These are phyloP conservation scores for Neocatenulostroma microsporum DNA, from an alignment of 2,329 filamentous ascomycete species.

Conservation along the genomic window DNA sequence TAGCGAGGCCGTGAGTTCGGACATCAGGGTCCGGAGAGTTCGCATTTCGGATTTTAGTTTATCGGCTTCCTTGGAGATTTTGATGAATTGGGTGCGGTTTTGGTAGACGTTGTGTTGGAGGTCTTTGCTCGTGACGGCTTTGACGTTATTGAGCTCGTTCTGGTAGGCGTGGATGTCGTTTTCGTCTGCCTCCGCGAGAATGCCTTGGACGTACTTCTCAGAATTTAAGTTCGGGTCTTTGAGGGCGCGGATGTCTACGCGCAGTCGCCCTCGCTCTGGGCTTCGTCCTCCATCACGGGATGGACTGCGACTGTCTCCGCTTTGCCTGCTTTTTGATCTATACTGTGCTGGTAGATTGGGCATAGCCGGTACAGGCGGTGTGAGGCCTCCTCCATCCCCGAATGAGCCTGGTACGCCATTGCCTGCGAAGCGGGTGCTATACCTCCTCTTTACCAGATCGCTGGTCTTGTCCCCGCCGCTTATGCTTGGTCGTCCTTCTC, in stretches of 20 bases:
- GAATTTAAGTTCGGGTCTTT: constrained; percentile 70
- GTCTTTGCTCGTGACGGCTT: constrained; percentile 69
- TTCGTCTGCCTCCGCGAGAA: constrained; percentile 78
- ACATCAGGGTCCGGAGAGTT: constrained; percentile 80
- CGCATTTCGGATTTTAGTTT: constrained; percentile 96
- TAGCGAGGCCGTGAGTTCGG: constrained; percentile 61
- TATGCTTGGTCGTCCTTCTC: constrained; percentile 19
- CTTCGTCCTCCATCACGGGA: constrained; percentile 26
- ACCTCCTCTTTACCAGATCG: constrained; percentile 87
- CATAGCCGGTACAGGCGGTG: constrained; percentile 54
- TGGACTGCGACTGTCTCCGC: constrained; percentile 10
- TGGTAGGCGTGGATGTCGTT: constrained; percentile 80
- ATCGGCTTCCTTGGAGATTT: constrained; percentile 97
- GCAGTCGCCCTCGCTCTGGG: constrained; percentile 43
- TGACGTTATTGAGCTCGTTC: constrained; percentile 64
- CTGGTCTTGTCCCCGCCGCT: constrained; percentile 49
- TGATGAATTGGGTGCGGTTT: constrained; percentile 96
- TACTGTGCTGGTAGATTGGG: constrained; percentile 54
- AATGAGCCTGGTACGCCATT: background rate
- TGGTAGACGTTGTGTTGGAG: constrained; percentile 94
- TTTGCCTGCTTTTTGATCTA: constrained; percentile 9
- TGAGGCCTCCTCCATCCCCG: constrained; percentile 49
- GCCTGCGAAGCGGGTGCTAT: constrained; percentile 71
- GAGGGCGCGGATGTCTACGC: constrained; percentile 68
- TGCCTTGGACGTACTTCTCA: constrained; percentile 57